Base-by-base conservation (phyloP, 2,329 filamentous ascomycete genomes). In the Tetracladium maxilliforme region DNA sequence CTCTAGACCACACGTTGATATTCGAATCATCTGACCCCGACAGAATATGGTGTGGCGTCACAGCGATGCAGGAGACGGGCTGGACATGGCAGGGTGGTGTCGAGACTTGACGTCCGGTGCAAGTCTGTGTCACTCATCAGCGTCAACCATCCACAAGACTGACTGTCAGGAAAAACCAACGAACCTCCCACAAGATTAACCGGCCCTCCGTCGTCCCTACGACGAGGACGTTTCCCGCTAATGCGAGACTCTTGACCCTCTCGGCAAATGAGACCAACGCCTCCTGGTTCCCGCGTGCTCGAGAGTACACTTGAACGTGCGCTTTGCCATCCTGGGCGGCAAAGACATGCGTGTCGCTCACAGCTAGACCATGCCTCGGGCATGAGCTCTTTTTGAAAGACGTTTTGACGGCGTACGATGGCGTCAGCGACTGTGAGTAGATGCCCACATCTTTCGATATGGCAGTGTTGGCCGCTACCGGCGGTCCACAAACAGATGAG, bases 321-420 rank as follows among this genome's bases (percentile, higher is more conserved):
- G 84, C 82, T 51, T 93, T 95, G 35, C 86, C 84, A 24, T 78
- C 66, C 48, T 98, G 90, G 4, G 83, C 87, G 4, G 86, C 78
- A 47, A 93, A 98, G 23, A 95, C 64, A 47, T 98, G 90, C 12
- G 75, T 75, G 22, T 69, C 61, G 49, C 67, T 92, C 38, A 86
- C 64, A 16, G 83, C 86, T 28, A 98, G 57, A 39, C 81, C 77
- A 48, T 87, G 81, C 30, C 65, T 58, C 14, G 75, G 64, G n/a
- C 75, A 72, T 10, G 81, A 79, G 57, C 81, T 92, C 56, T 93
- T 95, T 63, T 94, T 95, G 64, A 90, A 86, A 23, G 75, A 67
- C 33, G 71, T 61, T 42, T 77, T 76, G 44, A 84, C 69, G n/a
- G 70, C 64, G 34, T 76, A 68, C 27, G 76, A 65, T 20, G 86